Conservation (phyloP, 371 early-diverging fungal species). For the Mucor indicus region DNA sequence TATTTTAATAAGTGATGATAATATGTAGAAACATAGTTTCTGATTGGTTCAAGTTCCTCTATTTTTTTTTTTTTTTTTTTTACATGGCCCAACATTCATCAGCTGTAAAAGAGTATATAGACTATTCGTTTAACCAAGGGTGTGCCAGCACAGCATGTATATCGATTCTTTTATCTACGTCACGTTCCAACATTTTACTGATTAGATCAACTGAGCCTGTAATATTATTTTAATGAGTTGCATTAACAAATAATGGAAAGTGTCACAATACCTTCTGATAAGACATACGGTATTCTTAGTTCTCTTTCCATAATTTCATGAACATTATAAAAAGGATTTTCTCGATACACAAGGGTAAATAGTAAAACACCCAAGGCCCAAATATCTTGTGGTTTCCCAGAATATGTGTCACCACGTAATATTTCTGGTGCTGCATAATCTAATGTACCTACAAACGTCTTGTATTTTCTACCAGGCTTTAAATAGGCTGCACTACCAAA, state of each 20-base stretch:
- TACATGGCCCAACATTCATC: no score
- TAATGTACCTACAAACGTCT: constrained; percentile 74
- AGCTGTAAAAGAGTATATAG: no score
- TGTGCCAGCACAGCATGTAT: constrained; percentile 57
- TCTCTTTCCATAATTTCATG: constrained; percentile 72
- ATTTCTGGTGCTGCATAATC: constrained; percentile 78
- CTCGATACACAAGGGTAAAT: constrained; percentile 76
- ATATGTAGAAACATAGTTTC: no score
- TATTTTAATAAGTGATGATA: no score
- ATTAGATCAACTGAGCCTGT: constrained; percentile 56
- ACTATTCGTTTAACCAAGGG: constrained; percentile 56
- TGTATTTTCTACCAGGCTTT: constrained; percentile 56
- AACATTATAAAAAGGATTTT: constrained; percentile 80
- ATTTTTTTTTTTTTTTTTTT: no score
- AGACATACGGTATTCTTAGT: constrained; percentile 60
- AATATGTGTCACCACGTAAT: constrained; percentile 65
- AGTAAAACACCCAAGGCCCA: constrained; percentile 84
- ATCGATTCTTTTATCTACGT: constrained; percentile 49
- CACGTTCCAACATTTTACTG: constrained; percentile 50
- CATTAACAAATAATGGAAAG: not conserved
- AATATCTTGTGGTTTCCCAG: constrained; percentile 77
- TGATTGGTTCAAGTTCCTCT: no score
- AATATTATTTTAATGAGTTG: not conserved
- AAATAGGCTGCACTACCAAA: constrained; percentile 75
- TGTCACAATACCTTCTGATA: constrained; percentile 52